phyloP scores from a whole-genome alignment of 139 green algal genomes.

The Astrephomene gubernaculifera region DNA sequence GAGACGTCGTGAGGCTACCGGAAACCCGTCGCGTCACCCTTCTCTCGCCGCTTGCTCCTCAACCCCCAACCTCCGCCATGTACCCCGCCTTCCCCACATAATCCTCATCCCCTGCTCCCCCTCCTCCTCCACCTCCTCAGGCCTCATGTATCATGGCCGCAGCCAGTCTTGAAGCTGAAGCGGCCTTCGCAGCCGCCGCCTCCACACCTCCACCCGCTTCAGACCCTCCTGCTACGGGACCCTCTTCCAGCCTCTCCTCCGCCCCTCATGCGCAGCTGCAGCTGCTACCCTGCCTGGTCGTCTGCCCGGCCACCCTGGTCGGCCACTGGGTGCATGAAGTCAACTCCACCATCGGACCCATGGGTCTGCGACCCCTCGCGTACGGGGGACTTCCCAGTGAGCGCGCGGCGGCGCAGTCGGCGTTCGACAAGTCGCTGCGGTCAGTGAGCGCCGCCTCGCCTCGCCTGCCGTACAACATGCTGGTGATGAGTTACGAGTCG shows the following conservation, averaged over 20 bases:
- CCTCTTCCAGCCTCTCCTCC: neutral
- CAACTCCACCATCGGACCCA: conserved; percentile 73
- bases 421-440: conserved; percentile 18
- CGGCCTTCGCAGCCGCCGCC: neutral
- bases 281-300: conserved; percentile 81
- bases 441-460: neutral
- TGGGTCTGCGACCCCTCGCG: conserved; percentile 69
- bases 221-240: neutral
- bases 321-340: conserved; percentile 95
- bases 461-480: conserved; percentile 64
- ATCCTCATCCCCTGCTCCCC: neutral
- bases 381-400: conserved; percentile 78
- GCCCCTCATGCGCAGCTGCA: no score
- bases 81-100: neutral
- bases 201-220: neutral
- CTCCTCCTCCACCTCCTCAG: conserved; percentile 59
- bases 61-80: neutral
- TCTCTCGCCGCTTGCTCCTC: neutral
- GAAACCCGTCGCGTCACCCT: neutral
- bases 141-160: conserved; percentile 83
- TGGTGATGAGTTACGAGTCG: conserved; percentile 93
- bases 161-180: conserved; percentile 39
- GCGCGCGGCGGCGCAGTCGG: conserved; percentile 33
- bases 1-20: no score
- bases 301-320: conserved; percentile 96